Percentiles rank a stretch among this genome's conserved stretches.
Evolutionary conservation across 2,329 filamentous ascomycete genomes (phyloP).

Genomic region (Cylindrodendrum hubeiense): DNA sequence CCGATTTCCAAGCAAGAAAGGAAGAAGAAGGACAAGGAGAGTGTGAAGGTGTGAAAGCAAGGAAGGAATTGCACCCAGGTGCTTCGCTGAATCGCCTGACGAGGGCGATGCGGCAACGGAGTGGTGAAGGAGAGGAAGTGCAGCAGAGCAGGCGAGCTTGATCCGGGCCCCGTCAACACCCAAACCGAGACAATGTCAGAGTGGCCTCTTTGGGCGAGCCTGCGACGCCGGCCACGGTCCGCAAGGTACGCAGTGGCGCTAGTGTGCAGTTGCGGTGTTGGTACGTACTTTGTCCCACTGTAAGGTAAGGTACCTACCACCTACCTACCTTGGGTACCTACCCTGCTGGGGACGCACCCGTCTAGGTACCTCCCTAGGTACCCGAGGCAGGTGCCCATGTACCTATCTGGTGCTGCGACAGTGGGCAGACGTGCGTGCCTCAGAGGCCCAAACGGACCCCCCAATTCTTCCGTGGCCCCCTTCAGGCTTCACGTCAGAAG

Average conservation of each 20-base stretch:
- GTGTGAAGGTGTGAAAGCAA: background rate
- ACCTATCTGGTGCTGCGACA: too few species aligned
- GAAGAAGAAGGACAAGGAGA: background rate
- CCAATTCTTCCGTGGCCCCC: background rate
- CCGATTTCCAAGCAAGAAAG: background rate
- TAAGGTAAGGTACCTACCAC: too few species aligned
- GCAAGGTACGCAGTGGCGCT: background rate
- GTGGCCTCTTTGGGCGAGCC: slow-evolving; percentile 23
- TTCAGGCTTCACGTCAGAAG: background rate
- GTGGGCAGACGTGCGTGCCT: too few species aligned
- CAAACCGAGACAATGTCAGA: slow-evolving; percentile 23
- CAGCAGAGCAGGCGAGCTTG: background rate
- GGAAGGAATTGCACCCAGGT: slow-evolving; percentile 4
- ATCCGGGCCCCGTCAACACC: slow-evolving; percentile 3
- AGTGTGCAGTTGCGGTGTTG: slow-evolving; percentile 36
- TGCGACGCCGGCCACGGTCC: slow-evolving; percentile 2
- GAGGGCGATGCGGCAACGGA: slow-evolving; percentile 9
- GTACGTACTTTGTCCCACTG: slow-evolving; percentile 38
- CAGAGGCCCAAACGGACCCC: slow-evolving; percentile 4
- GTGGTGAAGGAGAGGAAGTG: slow-evolving; percentile 13
- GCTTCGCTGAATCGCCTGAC: slow-evolving; percentile 1
- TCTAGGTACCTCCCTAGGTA: too few species aligned
- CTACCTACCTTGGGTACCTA: too few species aligned
- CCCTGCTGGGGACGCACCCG: too few species aligned
- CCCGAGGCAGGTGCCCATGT: too few species aligned